phyloP scores from a whole-genome alignment of 768 basidiomycete species.

The Podaxis carcinomalis region DNA sequence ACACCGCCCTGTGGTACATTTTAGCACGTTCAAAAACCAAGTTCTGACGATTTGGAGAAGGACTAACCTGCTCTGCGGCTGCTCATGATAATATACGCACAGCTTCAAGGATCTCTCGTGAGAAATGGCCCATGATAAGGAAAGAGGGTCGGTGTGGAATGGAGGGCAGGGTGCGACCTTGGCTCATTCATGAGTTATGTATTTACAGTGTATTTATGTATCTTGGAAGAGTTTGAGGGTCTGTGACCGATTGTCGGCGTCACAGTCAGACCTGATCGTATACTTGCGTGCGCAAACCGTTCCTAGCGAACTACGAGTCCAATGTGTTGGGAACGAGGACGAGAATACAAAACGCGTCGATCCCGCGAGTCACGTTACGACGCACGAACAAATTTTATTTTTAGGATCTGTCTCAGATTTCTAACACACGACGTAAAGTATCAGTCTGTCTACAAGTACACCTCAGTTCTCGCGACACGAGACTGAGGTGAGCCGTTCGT shows the following conservation, averaged over 20 bases:
- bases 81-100: constrained; percentile 35
- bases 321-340: too few species aligned
- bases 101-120: constrained; percentile 25
- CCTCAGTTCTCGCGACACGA: too few species aligned
- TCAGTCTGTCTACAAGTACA: too few species aligned
- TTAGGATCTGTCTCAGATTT: too few species aligned
- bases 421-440: too few species aligned
- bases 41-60: neutral
- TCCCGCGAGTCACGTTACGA: too few species aligned
- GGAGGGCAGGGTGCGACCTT: neutral
- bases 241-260: neutral
- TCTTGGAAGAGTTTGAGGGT: neutral
- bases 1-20: constrained; percentile 57
- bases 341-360: too few species aligned
- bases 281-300: neutral
- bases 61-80: constrained; percentile 44
- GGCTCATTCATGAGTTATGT: neutral
- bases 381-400: too few species aligned
- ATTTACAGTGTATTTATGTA: neutral
- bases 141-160: neutral
- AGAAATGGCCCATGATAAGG: constrained; percentile 45
- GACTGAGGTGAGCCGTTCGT: too few species aligned
- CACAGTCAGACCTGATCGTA: neutral
- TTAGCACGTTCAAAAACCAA: neutral
- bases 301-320: too few species aligned